Conservation (phyloP, 225 moss, liverwort and hornwort species). For the Climacium dendroides region DNA sequence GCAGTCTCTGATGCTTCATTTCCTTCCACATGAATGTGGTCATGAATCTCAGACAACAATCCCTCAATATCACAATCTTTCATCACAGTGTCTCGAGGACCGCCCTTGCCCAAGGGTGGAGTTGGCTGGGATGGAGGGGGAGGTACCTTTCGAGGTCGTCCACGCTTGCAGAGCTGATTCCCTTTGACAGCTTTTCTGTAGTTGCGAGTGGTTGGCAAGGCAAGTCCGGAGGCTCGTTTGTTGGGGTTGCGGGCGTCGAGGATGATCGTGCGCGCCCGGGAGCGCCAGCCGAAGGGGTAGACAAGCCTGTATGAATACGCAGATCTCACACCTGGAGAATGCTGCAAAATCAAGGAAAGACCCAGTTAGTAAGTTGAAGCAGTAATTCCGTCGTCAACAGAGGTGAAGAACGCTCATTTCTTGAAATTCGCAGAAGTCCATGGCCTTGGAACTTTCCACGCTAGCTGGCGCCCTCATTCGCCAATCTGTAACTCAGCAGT, state of each 20-base stretch:
- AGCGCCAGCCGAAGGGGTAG: conserved; percentile 76
- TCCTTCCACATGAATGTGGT: not conserved
- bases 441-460: not conserved
- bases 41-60: not conserved
- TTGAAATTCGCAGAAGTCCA: not conserved
- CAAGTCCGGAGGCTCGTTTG: not conserved
- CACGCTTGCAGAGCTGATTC: not conserved
- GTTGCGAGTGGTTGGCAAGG: not conserved
- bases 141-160: not conserved
- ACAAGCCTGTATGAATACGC: not conserved
- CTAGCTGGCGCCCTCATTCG: too few relatives aligned
- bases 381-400: not conserved
- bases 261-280: too few relatives aligned
- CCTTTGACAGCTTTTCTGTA: not conserved
- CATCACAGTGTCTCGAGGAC: not conserved
- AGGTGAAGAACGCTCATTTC: not conserved
- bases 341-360: conserved; percentile 10
- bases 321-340: conserved; percentile 9
- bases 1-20: not conserved
- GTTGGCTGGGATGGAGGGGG: not conserved
- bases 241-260: conserved; percentile 15
- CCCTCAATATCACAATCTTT: conserved; percentile 2
- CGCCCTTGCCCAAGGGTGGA: not conserved
- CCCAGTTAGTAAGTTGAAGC: not conserved
- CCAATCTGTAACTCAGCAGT: too few relatives aligned